Base-by-base conservation (phyloP, 345 rosid genomes). In the Gossypium anomalum region DNA sequence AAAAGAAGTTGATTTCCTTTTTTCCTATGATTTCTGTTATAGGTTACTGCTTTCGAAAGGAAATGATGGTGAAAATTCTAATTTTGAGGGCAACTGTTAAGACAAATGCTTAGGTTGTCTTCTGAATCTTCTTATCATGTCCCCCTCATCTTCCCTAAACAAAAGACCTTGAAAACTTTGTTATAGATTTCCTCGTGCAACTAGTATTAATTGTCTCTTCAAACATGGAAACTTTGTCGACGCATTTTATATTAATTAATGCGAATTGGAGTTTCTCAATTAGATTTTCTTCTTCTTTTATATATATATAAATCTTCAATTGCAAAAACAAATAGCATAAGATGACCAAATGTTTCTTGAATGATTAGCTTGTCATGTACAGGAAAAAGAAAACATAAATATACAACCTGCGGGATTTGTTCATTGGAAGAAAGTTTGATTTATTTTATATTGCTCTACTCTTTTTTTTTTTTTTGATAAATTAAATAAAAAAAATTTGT, bases 341-440 rank as follows among this genome's bases (percentile, higher is more conserved):
- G 9, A 4, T 23, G 62, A 59, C 72, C 60, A 51, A 52, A 70
- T 70, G 73, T 70, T 51, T 43, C 60, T 70, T 52, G 59, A 70
- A 69, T 69, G 72, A 69, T 69, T 69, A 69, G 60, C 60, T 69
- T 51, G 72, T 51, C 47, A 69, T 17, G 25, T 9, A 51, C 4
- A 69, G 3, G 16, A 9, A 27, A 41, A 64, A 41, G 9, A 15
- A 69, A 49, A 17, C 53, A 51, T 22, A 58, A 23, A 23, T 11
- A 58, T 23, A 3, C 62, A 22, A 58, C 62, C 34, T 58, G 16
- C 34, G 62, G 62, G 34, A 68, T 55, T 48, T 68, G 58, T 22
- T 68, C 41, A 25, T 25, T 16, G 3, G 49, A 44, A 45, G 11
- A 66, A 44, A 20, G 51, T 25, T 67, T 34, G 71, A 4, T 12